Conservation (phyloP, 108 stramenopile genomes). For the Cyclotella choctawhatcheeana region DNA sequence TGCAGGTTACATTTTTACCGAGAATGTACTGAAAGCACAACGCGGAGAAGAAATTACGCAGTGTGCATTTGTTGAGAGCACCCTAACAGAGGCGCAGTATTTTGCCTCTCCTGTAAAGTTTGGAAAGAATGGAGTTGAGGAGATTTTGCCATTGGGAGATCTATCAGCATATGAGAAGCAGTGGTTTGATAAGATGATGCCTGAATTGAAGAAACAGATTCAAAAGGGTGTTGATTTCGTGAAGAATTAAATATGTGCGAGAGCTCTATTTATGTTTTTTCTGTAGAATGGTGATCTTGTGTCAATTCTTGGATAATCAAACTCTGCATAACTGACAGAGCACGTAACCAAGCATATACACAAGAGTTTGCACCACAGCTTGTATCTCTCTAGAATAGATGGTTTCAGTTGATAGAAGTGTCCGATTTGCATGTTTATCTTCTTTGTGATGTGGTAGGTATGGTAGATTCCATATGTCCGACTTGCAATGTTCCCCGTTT, state of each 20-base stretch:
- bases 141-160: conserved; percentile 86
- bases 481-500: too few species aligned
- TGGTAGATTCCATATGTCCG: too few species aligned
- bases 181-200: conserved; percentile 97
- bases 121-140: conserved; percentile 94
- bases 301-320: too few species aligned
- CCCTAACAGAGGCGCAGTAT: conserved; percentile 92
- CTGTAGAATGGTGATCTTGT: too few species aligned
- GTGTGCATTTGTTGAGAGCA: conserved; percentile 95
- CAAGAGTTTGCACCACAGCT: too few species aligned
- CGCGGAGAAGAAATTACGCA: conserved; percentile 90
- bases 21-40: conserved; percentile 92
- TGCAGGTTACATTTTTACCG: conserved; percentile 95
- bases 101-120: conserved; percentile 97
- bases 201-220: conserved; percentile 94
- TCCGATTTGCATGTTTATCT: too few species aligned
- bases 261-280: too few species aligned
- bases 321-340: too few species aligned
- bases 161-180: conserved; percentile 93
- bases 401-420: too few species aligned
- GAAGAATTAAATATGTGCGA: conserved; percentile 64
- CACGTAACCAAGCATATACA: too few species aligned
- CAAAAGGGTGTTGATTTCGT: conserved; percentile 97
- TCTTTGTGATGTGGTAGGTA: too few species aligned
- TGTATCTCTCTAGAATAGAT: too few species aligned